A percentile compares a stretch with the other conserved stretches of the same genome.
phyloP scores from a whole-genome alignment of 108 stramenopile genomes.

The Bacterosira constricta region DNA sequence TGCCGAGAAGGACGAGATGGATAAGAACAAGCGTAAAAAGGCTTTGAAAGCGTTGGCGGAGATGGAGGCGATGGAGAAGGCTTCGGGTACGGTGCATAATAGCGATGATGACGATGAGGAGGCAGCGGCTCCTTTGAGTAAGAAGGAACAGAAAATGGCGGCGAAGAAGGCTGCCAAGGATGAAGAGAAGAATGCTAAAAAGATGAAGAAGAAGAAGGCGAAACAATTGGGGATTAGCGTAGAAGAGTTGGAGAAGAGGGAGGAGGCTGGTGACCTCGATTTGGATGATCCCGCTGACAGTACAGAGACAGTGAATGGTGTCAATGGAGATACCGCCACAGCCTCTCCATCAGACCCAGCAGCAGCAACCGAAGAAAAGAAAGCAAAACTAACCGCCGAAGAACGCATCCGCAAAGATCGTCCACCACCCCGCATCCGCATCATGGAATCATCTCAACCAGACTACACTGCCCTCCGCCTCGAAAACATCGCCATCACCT shows the following conservation, averaged over 20 bases:
- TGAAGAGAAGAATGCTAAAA: constrained; percentile 40
- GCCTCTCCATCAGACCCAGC: neutral
- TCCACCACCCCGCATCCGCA: constrained; percentile 90
- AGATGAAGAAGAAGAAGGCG: constrained; percentile 37
- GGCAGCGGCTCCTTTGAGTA: constrained; percentile 22
- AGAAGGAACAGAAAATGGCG: constrained; percentile 53
- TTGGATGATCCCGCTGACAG: constrained; percentile 17
- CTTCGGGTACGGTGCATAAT: constrained; percentile 15
- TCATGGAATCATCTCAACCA: constrained; percentile 88
- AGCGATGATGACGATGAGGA: neutral
- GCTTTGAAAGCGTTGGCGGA: constrained; percentile 51
- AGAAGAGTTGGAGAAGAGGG: constrained; percentile 34
- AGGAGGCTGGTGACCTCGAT: constrained; percentile 23
- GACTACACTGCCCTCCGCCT: constrained; percentile 88
- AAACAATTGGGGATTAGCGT: constrained; percentile 37
- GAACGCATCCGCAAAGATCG: constrained; percentile 92
- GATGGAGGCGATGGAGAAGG: constrained; percentile 43
- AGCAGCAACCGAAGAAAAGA: constrained; percentile 13
- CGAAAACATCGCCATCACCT: constrained; percentile 90
- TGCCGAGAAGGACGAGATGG: constrained; percentile 30
- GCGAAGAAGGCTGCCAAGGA: constrained; percentile 49
- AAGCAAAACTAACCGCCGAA: constrained; percentile 75
- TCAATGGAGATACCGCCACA: constrained; percentile 3
- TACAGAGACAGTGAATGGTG: constrained; percentile 14
- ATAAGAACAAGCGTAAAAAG: constrained; percentile 56